Evolutionary conservation across 2,329 filamentous ascomycete species (phyloP), one percentile per base, ranked within the genome.

Genomic region (Xylariales sp.): DNA sequence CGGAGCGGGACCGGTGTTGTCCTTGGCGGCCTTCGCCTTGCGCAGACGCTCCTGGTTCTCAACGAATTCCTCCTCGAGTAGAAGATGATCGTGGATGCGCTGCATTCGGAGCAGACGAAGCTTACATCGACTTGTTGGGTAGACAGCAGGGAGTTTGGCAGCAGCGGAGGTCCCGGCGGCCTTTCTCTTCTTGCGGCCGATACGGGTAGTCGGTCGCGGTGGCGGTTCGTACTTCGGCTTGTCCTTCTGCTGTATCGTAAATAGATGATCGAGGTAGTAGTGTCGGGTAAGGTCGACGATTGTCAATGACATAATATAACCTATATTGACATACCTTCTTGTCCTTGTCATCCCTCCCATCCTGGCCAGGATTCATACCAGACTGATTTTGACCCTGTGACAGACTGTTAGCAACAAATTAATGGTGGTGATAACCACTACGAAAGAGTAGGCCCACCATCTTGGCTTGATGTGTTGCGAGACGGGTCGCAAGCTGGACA

Each of bases 221-320:
- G 96, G 96, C 72, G 96, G 96, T 83, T 99, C 96, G 86, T 99
- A 99, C 92, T 97, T 98, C 80, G 96, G 96, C 91, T 99, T 99
- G 71, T 99, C 95, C 88, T 99, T 98, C 95, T 97, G 77, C 75
- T 71, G 68, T 57, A 9, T 14, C 36, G 59, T 66, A 28, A 62
- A 39, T 16, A 28, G 18, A 48, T 1, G 18, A 14, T 34, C 46
- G 16, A 18, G 34, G 34, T 16, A 45, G 32, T 67, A 2, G 61
- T 45, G 12, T 3, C 1, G 30, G 18, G 34, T 1, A 63, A 55
- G 8, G 23, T 23, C 23, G 23, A 23, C 23, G 28, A 30, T 60
- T 10, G 72, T 18, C 61, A 7, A 30, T 30, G 32, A n/a, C 9
- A 55, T 28, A 39, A 7, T 23, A 55, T 8, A 16, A 28, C 36